Percentiles rank a stretch among this genome's conserved stretches.
Conservation (phyloP, 352 stramenopile species). For the Globisporangium ultimum region DNA sequence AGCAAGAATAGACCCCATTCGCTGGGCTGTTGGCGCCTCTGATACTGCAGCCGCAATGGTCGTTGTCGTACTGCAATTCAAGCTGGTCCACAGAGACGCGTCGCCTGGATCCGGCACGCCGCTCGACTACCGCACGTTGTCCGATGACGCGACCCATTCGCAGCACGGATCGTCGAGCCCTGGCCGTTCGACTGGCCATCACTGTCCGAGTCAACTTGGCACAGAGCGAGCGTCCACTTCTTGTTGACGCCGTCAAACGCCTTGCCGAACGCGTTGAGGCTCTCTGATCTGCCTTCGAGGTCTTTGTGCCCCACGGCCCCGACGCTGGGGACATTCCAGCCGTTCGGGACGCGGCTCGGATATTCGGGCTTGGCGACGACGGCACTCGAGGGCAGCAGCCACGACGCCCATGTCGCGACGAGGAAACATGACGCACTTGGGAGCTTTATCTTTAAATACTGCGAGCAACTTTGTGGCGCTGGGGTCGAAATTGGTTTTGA, state of each 20-base stretch:
- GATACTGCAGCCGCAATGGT: neutral
- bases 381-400: no score
- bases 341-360: neutral
- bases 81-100: conserved; percentile 3
- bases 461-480: no score
- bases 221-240: neutral
- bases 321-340: neutral
- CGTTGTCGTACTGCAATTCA: neutral
- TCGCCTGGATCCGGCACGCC: conserved; percentile 2
- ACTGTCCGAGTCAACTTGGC: neutral
- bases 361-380: no score
- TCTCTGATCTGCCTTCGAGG: neutral
- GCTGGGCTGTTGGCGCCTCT: no score
- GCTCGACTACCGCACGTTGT: no score
- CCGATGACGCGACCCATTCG: neutral
- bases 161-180: no score
- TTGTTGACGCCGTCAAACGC: neutral
- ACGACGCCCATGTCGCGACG: no score
- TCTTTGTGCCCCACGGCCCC: neutral
- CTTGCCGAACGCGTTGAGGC: conserved; percentile 2
- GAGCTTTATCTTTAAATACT: no score
- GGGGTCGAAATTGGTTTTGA: no score
- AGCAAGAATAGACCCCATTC: no score
- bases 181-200: no score
- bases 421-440: no score